Base-by-base conservation (phyloP, 352 stramenopile genomes). In the Phytophthora podocarpi region DNA sequence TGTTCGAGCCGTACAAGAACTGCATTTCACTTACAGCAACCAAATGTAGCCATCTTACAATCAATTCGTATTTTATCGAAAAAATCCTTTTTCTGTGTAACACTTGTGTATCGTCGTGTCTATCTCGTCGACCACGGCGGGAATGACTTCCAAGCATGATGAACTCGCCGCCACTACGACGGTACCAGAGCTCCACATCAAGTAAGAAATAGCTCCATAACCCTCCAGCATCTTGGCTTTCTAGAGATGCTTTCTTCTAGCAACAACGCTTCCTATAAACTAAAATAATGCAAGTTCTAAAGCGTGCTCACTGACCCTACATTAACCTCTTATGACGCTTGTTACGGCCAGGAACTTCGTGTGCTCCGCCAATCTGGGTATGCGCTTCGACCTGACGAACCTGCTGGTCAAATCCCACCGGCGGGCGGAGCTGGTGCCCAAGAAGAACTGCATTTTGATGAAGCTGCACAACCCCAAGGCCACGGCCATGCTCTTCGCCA, bases 381-480 rank as follows among this genome's bases (percentile, higher is more conserved):
- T 93, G 80, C 84, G 84, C 41, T 93, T 93, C 62, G 84, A 93
- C 67, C 65, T 93, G 42, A 71, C 74, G 24, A 85, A 75, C 35
- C 67, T 93, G 8, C 53, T 91, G 54, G 62, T 78, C 57, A 95
- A 93, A 68, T 92, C 86, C 13, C 80, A 90, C 41, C 79, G 81
- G 49, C 70, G 67, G 20, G 83, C 84, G 7, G 86, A 95, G 71
- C 72, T 93, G 27, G 81, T 91, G 24, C 81, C 85, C 20, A 95
- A 93, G 75, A 91, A 92, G 52, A 95, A 95, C 69, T 95, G 86
- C 50, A 75, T 95, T 15, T 56, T 95, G 10, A 90, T 95, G 77
- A 95, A 95, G 66, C 64, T 95, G 32, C 39, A 77, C 34, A 59
- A 72, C 27, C 85, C 83, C n/a, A 78, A 76, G 32, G 73, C 83